Conservation (phyloP, 2,329 filamentous ascomycete genomes). For the Aspergillus candidus region DNA sequence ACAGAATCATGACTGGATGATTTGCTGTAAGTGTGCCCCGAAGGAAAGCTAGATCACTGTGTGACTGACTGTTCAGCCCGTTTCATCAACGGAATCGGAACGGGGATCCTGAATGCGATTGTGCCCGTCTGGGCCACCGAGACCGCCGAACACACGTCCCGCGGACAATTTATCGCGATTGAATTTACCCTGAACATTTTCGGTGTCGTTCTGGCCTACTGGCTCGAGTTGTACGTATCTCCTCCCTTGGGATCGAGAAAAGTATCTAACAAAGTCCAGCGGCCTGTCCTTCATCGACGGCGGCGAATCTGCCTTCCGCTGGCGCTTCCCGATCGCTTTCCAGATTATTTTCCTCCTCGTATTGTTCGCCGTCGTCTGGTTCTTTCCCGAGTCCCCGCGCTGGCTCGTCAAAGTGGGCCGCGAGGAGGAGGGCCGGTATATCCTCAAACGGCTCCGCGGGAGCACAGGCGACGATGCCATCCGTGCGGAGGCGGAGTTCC, state of each 20-base stretch:
- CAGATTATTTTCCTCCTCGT: constrained; percentile 60
- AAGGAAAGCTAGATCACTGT: not conserved
- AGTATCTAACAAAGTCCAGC: constrained; percentile 16
- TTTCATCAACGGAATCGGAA: constrained; percentile 59
- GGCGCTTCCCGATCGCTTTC: constrained; percentile 65
- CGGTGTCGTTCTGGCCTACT: constrained; percentile 60
- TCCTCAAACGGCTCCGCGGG: constrained; percentile 60
- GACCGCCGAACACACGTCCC: constrained; percentile 60
- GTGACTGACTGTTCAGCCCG: constrained; percentile 38
- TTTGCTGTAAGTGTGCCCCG: constrained; percentile 46
- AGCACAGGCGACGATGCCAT: constrained; percentile 47
- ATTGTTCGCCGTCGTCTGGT: constrained; percentile 53
- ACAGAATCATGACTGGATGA: constrained; percentile 64
- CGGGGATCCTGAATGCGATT: constrained; percentile 64
- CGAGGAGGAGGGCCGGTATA: constrained; percentile 60
- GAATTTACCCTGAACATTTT: constrained; percentile 71
- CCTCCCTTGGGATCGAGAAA: no score
- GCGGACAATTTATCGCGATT: constrained; percentile 64
- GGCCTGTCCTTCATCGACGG: constrained; percentile 57
- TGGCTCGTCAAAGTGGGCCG: constrained; percentile 59
- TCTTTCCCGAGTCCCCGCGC: constrained; percentile 61
- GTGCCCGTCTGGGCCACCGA: constrained; percentile 68
- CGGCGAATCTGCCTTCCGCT: constrained; percentile 54
- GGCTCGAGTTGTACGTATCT: constrained; percentile 47
- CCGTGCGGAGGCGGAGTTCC: constrained; percentile 57